phyloP scores from a whole-genome alignment of 352 stramenopile genomes.

The Albugo candida region DNA sequence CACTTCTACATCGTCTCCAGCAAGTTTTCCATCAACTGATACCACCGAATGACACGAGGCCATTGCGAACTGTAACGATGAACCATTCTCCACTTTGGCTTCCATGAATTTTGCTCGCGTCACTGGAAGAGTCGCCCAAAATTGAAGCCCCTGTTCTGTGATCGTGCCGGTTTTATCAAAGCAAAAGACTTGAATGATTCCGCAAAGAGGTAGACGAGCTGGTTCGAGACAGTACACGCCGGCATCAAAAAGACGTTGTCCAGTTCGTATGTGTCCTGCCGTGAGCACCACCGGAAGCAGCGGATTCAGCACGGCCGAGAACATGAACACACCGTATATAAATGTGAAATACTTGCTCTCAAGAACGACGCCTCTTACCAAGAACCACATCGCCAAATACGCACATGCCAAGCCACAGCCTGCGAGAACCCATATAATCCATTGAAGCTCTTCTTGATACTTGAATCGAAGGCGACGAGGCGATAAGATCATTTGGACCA shows the following conservation, averaged over 20 bases:
- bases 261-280: slow-evolving; percentile 70
- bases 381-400: slow-evolving; percentile 51
- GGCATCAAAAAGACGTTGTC: slow-evolving; percentile 47
- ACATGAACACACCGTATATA: slow-evolving; percentile 66
- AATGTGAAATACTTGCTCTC: slow-evolving; percentile 52
- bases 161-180: slow-evolving; percentile 83
- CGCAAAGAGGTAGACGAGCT: slow-evolving; percentile 67
- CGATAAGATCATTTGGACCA: slow-evolving; percentile 76
- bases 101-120: slow-evolving; percentile 26
- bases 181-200: slow-evolving; percentile 80
- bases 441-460: slow-evolving; percentile 80
- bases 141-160: slow-evolving; percentile 62
- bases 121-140: slow-evolving; percentile 14
- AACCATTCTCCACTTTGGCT: slow-evolving; percentile 1
- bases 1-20: slow-evolving; percentile 79
- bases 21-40: slow-evolving; percentile 36
- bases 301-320: slow-evolving; percentile 52
- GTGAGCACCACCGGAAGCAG: slow-evolving; percentile 80
- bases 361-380: slow-evolving; percentile 40
- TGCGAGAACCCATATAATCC: slow-evolving; percentile 63
- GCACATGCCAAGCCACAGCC: slow-evolving; percentile 51
- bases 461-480: slow-evolving; percentile 78
- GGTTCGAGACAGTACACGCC: slow-evolving; percentile 71
- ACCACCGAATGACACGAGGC: slow-evolving; percentile 72
- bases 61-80: slow-evolving; percentile 18